Base-by-base conservation (phyloP, 352 stramenopile species). In the Halophytophthora batemanensis region DNA sequence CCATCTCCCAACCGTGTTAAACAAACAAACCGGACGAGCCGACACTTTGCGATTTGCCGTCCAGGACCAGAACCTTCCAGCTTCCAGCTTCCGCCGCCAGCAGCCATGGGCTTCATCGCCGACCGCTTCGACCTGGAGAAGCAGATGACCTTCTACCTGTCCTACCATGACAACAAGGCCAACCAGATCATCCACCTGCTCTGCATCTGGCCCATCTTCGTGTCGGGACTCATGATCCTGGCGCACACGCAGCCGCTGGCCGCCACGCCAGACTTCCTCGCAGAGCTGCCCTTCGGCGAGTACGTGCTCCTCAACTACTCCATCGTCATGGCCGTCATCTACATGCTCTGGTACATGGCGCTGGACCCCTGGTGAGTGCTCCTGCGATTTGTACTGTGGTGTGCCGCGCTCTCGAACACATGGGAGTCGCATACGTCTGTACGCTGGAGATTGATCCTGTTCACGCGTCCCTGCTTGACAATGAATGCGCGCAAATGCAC, bases 131-230 rank as follows among this genome's bases (percentile, higher is more conserved):
- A 90, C 56, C 65, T 95, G 49, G 84, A 95, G 65, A 89, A 91
- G 58, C 82, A 93, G 45, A 56, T 95, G 23, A 70, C 68, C 28
- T 95, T 95, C 74, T 95, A 95, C 68, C 58, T 90, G 35, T 90
- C 79, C 22, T 96, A 96, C 71, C 86, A 96, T 50, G 64, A 81
- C 66, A 81, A 96, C 67, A 74, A 71, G 43, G 59, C 79, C 41
- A 96, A 96, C 70, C 72, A 93, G 66, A 74, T 52, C 46, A 90
- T 96, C 63, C 86, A 96, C 62, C 66, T 96, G 39, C 48, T 61
- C 28, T 96, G 82, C 61, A 92, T 96, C 64, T 94, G 82, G 82
- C 85, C 82, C 53, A 89, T 95, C 53, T 77, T 96, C 41, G 71
- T 90, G 43, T 90, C 86, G 23, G 79, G 72, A 17, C 61, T 92